phyloP scores from a whole-genome alignment of 345 rosid genomes.

The Anacardium occidentale region DNA sequence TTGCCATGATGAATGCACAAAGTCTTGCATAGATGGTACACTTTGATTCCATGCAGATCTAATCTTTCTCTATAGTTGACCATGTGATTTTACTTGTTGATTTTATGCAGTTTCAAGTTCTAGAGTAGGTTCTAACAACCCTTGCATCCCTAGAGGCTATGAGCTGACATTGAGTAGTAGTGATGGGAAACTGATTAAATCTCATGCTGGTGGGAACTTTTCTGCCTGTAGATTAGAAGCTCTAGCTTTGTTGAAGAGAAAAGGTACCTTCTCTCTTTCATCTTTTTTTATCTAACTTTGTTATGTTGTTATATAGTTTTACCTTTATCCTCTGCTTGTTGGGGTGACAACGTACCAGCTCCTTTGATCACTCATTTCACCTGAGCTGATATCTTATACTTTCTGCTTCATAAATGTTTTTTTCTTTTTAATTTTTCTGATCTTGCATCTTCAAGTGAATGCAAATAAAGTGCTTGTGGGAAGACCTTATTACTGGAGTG shows the following conservation, averaged over 20 bases:
- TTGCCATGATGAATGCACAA: neutral
- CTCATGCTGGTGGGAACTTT: constrained; percentile 42
- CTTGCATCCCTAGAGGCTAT: constrained; percentile 46
- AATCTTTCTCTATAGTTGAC: neutral
- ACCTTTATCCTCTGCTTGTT: neutral
- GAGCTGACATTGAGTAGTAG: constrained; percentile 20
- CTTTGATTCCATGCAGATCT: neutral
- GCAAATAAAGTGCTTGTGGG: neutral
- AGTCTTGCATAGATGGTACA: neutral
- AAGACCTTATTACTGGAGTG: neutral
- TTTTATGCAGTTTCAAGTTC: constrained; percentile 28
- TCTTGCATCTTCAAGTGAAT: neutral
- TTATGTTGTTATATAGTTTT: neutral
- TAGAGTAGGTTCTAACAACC: constrained; percentile 21
- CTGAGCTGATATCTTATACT: neutral
- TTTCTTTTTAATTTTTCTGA: neutral
- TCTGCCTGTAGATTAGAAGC: constrained; percentile 44
- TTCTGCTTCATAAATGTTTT: neutral
- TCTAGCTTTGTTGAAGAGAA: constrained; percentile 33
- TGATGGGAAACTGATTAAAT: constrained; percentile 19
- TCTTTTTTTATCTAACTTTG: constrained; percentile 5
- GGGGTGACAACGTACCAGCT: neutral
- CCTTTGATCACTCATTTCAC: neutral
- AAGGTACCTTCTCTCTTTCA: constrained; percentile 26
- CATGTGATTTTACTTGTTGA: constrained; percentile 12